Evolutionary conservation across 306 rosid genomes (phyloP).

Genomic region (barrel medic (Medicago truncatula)): DNA sequence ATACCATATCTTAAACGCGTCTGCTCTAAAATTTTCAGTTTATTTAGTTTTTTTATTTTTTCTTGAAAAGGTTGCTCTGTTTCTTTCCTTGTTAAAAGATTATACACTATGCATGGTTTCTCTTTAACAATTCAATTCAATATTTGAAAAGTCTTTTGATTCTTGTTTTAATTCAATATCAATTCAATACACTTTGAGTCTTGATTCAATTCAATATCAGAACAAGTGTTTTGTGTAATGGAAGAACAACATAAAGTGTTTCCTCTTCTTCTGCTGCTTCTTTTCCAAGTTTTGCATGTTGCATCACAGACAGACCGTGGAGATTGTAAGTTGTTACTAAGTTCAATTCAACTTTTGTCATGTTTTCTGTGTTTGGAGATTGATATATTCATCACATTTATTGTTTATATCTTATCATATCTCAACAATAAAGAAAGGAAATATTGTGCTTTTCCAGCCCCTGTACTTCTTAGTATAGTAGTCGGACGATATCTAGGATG

Average conservation of each 20-base stretch:
- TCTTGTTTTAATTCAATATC: neutral
- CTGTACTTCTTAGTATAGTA: neutral
- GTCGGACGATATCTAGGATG: neutral
- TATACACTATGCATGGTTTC: neutral
- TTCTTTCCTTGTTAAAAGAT: constrained; percentile 23
- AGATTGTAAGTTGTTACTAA: constrained; percentile 53
- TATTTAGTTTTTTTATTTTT: constrained; percentile 20
- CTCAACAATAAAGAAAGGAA: constrained; percentile 20
- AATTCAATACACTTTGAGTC: constrained; percentile 5
- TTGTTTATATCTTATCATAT: constrained; percentile 32
- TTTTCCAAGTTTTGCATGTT: constrained; percentile 48
- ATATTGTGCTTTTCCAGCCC: constrained; percentile 3
- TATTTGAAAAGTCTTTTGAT: constrained; percentile 1
- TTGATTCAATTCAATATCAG: constrained; percentile 12
- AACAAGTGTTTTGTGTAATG: constrained; percentile 37
- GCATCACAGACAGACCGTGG: constrained; percentile 43
- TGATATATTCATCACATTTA: constrained; percentile 12
- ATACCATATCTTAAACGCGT: constrained; percentile 33
- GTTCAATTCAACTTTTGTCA: constrained; percentile 26
- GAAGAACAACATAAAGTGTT: constrained; percentile 43
- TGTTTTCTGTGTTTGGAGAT: constrained; percentile 15
- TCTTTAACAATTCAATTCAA: constrained; percentile 8
- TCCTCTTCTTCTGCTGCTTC: constrained; percentile 45
- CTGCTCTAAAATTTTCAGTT: constrained; percentile 11
- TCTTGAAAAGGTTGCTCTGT: constrained; percentile 1